phyloP scores from a whole-genome alignment of 2,329 filamentous ascomycete species.

The Fonsecaea pedrosoi region DNA sequence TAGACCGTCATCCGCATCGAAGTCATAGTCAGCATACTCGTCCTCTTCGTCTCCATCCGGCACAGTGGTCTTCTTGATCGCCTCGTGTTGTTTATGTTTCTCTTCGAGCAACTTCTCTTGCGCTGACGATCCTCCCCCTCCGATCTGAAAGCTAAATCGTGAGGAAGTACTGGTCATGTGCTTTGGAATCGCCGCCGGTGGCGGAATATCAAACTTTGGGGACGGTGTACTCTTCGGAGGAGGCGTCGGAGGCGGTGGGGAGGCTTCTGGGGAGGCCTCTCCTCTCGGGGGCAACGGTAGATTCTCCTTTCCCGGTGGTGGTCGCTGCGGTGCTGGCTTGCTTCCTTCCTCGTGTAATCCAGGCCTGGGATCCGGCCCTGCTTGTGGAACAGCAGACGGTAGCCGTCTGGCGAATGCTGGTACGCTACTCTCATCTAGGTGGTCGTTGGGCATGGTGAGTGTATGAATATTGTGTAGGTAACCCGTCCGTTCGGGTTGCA shows the following conservation, averaged over 20 bases:
- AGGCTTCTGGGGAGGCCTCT: slow-evolving; percentile 31
- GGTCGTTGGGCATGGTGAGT: slow-evolving; percentile 42
- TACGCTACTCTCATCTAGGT: slow-evolving; percentile 44
- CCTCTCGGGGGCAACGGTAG: slow-evolving; percentile 9
- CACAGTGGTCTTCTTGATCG: slow-evolving; percentile 47
- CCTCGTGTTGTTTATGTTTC: slow-evolving; percentile 63
- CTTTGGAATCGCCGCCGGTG: slow-evolving; percentile 48
- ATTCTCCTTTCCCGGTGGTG: slow-evolving; percentile 22
- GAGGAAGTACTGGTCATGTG: slow-evolving; percentile 65
- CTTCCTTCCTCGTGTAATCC: slow-evolving; percentile 18
- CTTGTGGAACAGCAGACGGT: slow-evolving; percentile 42
- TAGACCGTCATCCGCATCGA: slow-evolving; percentile 51
- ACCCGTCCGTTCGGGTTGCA: slow-evolving; percentile 52
- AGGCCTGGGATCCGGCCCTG: slow-evolving; percentile 3
- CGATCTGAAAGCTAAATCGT: slow-evolving; percentile 70
- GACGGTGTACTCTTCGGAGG: slow-evolving; percentile 37
- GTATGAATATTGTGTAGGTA: slow-evolving; percentile 52
- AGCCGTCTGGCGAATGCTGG: slow-evolving; percentile 55
- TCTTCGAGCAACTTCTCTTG: slow-evolving; percentile 70
- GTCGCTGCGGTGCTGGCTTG: slow-evolving; percentile 6
- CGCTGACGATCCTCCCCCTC: slow-evolving; percentile 61
- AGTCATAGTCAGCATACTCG: slow-evolving; percentile 53
- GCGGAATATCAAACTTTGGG: slow-evolving; percentile 35
- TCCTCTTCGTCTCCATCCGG: slow-evolving; percentile 41
- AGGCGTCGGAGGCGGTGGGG: slow-evolving; percentile 36